Evolutionary conservation across 305 asterid genomes (phyloP).

Genomic region (Striga hermonthica): DNA sequence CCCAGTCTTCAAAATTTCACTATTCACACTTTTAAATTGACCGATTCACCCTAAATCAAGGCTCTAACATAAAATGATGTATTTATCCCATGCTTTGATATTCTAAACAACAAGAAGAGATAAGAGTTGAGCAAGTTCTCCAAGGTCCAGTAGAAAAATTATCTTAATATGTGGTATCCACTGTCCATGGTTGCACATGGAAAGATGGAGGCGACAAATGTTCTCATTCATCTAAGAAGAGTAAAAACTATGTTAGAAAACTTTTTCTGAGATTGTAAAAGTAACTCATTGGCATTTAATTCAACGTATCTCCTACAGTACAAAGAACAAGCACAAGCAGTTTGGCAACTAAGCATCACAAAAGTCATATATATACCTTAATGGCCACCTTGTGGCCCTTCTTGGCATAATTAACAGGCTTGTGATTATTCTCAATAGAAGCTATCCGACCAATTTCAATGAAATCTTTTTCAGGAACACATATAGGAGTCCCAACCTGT

Average conservation of each 20-base stretch:
- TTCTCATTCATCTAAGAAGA: conserved; percentile 3
- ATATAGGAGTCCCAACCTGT: conserved; percentile 89
- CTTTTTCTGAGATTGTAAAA: conserved; percentile 16
- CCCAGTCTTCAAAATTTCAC: background rate
- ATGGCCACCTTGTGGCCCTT: conserved; percentile 91
- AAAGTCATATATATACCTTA: conserved; percentile 53
- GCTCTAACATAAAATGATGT: background rate
- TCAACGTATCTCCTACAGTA: background rate
- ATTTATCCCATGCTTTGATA: background rate
- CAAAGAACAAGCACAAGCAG: background rate
- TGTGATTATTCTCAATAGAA: conserved; percentile 81
- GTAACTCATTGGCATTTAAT: conserved; percentile 15
- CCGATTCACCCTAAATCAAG: background rate
- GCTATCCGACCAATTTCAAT: conserved; percentile 85
- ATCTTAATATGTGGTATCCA: background rate
- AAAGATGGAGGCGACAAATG: conserved; percentile 7
- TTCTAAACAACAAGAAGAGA: background rate
- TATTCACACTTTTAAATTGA: background rate
- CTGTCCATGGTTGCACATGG: background rate
- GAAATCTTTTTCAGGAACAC: conserved; percentile 77
- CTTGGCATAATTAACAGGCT: conserved; percentile 82
- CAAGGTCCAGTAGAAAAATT: background rate
- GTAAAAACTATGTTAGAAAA: background rate
- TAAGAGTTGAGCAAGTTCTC: background rate
- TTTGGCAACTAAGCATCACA: background rate